Evolutionary conservation across 176 grass and related monocot genomes (phyloP), one percentile per base, ranked within the genome.

Genomic region (Rhynchospora pubera): DNA sequence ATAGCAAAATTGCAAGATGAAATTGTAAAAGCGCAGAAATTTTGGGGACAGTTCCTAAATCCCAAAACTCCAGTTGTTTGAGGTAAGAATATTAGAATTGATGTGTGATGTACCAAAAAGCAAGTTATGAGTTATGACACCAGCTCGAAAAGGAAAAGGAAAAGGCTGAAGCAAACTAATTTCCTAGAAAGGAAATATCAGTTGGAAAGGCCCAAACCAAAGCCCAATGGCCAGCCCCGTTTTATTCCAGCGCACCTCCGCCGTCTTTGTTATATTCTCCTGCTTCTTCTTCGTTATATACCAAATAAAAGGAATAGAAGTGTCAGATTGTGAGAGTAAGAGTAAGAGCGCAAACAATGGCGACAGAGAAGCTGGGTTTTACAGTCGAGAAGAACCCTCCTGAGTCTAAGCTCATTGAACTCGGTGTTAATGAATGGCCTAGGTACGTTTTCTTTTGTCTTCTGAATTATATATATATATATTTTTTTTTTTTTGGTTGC

Each of bases 351-450:
- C 86, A 87, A 80, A n/a, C 92, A 62, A 89, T 88, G 92, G 92
- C 83, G 50, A 97, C 90, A 60, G 95, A 97, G 92, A 97, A 89
- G 84, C 81, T 98, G 53, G 95, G 95, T 47, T 52, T 98, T 58
- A 86, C 58, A 85, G 83, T 98, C 63, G 95, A 93, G 89, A 89
- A 87, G 81, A 94, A 91, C 88, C 92, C 92, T 76, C 82, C 90
- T 1, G 95, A 94, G 84, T 62, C 92, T 81, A 88, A 89, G 88
- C 92, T 94, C 92, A 80, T 78, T 5, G 90, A 91, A 44, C 88
- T 94, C 65, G 90, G 95, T 72, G 85, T 98, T 75, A 89, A 80
- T 83, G 84, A 90, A 87, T 94, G 95, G 95, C 88, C 92, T 73
- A 98, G 90, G 95, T 98, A 82, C 2, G 9, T 23, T 51, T 14